Base-by-base conservation (phyloP, 2,329 filamentous ascomycete species). In the Cladosporium austrohemisphaericum region DNA sequence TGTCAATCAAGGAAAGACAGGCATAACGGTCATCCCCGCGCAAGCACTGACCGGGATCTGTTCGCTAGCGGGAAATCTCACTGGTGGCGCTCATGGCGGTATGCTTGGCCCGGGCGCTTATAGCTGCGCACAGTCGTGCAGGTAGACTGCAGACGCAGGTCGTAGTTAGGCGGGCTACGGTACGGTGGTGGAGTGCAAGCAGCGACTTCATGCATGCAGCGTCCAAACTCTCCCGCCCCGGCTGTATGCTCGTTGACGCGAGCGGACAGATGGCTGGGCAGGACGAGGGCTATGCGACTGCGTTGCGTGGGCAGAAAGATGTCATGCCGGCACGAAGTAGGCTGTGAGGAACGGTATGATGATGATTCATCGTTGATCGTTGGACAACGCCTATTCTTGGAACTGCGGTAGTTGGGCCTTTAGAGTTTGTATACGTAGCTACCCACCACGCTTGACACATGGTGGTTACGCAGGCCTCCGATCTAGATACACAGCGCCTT, bases 401-500 rank as follows among this genome's bases (percentile, higher is more conserved):
- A 47, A n/a, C 18, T 29, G 19, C 44, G 33, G 31, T 35, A 45
- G 44, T 38, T 29, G 23, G 26, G 13, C 16, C 14, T 6, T 22
- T 47, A 38, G 44, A 47, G 33, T 47, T 47, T 22, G 18, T 25
- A 22, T 22, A 29, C 16, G 44, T 25, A 11, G 23, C 33, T 19
- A 22, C 33, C 44, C 44, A 29, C 44, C 35, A 29, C 16, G 33
- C 44, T 20, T 25, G 25, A 37, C 33, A 31, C 33, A 47, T 25
- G 33, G 22, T 31, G 44, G 44, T 47, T 38, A 31, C 33, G 44
- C 44, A 47, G 33, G 13, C 23, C 18, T 19, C 25, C 44, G 33
- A 47, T 32, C 33, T 19, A 31, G 44, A 38, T 38, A 38, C 43
- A 47, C 43, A 18, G 43, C 25, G 32, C 25, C 43, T 47, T 47